These are phyloP conservation scores for Pyrenochaeta sp. DNA, from an alignment of 2,329 filamentous ascomycete genomes.

Conservation along the genomic window DNA sequence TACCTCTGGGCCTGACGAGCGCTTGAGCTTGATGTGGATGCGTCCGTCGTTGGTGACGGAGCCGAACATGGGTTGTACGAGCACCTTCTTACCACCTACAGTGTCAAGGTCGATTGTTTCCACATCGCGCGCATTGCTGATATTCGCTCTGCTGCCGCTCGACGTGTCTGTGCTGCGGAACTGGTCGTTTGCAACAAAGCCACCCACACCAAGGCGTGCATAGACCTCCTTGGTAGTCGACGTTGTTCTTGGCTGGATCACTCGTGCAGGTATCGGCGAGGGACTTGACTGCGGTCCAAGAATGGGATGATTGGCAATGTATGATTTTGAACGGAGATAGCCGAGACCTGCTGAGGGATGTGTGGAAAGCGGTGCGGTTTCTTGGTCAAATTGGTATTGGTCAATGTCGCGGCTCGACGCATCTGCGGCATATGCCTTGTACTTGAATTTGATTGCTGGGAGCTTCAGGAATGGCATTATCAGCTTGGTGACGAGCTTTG, in stretches of 20 bases:
- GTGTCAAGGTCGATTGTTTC: slow-evolving; percentile 53
- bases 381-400: slow-evolving; percentile 36
- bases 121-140: slow-evolving; percentile 23
- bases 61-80: slow-evolving; percentile 58
- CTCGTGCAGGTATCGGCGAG: slow-evolving; percentile 65
- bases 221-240: slow-evolving; percentile 23
- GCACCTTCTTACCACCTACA: slow-evolving; percentile 62
- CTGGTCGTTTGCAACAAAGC: slow-evolving; percentile 53
- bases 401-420: slow-evolving; percentile 41
- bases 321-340: slow-evolving; percentile 65
- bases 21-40: slow-evolving; percentile 37
- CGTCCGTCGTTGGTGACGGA: slow-evolving; percentile 41
- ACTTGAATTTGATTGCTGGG: slow-evolving; percentile 51
- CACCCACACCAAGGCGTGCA: slow-evolving; percentile 55
- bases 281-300: slow-evolving; percentile 65
- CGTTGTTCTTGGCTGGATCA: slow-evolving; percentile 55
- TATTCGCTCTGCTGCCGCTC: slow-evolving; percentile 29
- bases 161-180: slow-evolving; percentile 39
- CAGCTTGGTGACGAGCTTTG: slow-evolving; percentile 59
- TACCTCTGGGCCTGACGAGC: slow-evolving; percentile 30
- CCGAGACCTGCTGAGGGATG: slow-evolving; percentile 72
- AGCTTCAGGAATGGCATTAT: slow-evolving; percentile 67
- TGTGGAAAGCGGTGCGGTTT: slow-evolving; percentile 61
- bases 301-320: slow-evolving; percentile 67
- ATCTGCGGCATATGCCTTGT: slow-evolving; percentile 20